phyloP scores from a whole-genome alignment of 1,284 basidiomycete species.

The Apiotrichum veenhuisii region DNA sequence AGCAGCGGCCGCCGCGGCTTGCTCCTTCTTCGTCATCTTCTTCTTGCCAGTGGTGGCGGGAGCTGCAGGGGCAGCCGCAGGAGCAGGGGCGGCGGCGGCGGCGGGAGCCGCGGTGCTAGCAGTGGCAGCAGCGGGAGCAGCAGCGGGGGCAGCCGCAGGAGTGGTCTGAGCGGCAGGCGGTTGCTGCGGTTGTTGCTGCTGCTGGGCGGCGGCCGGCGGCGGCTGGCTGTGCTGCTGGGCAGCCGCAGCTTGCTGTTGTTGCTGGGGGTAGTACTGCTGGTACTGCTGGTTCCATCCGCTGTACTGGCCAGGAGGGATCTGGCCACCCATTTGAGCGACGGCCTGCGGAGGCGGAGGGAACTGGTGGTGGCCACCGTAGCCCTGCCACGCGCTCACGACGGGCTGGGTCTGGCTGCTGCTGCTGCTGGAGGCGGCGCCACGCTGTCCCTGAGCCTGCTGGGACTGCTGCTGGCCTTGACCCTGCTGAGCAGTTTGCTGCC shows the following conservation, averaged over 20 bases:
- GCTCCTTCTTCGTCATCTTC: slow-evolving; percentile 20
- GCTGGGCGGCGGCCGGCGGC: slow-evolving; percentile 7
- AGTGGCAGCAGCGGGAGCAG: slow-evolving; percentile 1
- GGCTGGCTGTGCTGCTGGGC: slow-evolving; percentile 7
- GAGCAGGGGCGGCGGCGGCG: slow-evolving; percentile 7
- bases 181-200: neutral
- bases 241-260: slow-evolving; percentile 12
- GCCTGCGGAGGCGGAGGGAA: slow-evolving; percentile 32
- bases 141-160: slow-evolving; percentile 4
- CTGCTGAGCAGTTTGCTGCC: slow-evolving; percentile 8
- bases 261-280: slow-evolving; percentile 26
- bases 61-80: slow-evolving; percentile 1
- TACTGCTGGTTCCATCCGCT: slow-evolving; percentile 28
- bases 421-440: slow-evolving; percentile 11
- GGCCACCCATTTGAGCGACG: slow-evolving; percentile 23
- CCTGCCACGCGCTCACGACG: slow-evolving; percentile 25
- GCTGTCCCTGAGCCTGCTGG: slow-evolving; percentile 9
- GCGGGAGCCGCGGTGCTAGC: slow-evolving; percentile 6
- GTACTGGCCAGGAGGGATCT: slow-evolving; percentile 24
- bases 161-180: slow-evolving; percentile 2
- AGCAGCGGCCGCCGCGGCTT: slow-evolving; percentile 11
- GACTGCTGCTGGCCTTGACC: slow-evolving; percentile 7
- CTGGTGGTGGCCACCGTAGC: slow-evolving; percentile 24
- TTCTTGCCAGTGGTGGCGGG: slow-evolving; percentile 11
- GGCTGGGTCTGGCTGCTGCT: slow-evolving; percentile 14